Evolutionary conservation across 139 green algal species (phyloP), one percentile per base, ranked within the genome.

Genomic region (Auxenochlorella protothecoides): DNA sequence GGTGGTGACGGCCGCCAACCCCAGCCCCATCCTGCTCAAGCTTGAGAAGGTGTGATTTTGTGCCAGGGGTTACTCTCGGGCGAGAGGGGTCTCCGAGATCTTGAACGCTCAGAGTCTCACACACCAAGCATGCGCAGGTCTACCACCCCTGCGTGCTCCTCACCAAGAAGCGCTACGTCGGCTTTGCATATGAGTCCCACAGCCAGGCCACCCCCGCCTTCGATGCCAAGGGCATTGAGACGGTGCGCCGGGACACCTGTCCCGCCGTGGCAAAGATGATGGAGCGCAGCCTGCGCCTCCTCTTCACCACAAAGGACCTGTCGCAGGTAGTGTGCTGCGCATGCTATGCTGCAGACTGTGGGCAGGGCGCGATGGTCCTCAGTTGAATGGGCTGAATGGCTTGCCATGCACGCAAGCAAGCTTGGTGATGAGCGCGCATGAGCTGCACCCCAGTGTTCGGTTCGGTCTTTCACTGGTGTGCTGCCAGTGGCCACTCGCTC

Each of bases 81-180:
- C 27, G 1, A 44, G 27, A 44, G 27, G 27, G 27, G 27, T 44
- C 27, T 44, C 27, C 27, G 27, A 44, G 27, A 44, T 44, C 27
- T 44, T 44, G 27, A 44, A 44, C 27, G 27, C 27, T 0, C 27
- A 44, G 27, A 44, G 27, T 44, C 27, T 44, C 27, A 44, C 27
- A 44, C 27, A 44, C 27, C 27, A 44, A 44, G 27, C 27, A 44
- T 44, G 27, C 15, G 59, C 80, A 90, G 80, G 86, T 96, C 67
- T 98, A 98, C 83, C 85, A 93, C 63, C 90, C 91, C 15, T 97
- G 92, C 81, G 73, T 97, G 12, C 90, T 98, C 68, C 83, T 92
- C 65, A 92, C 93, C 68, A 99, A 99, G 87, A 99, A 99, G 87
- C 89, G 94, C 15, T 99, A 99, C 76, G 94, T 98, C 62, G 94